Percentiles rank a stretch among this genome's conserved stretches.
phyloP scores from a whole-genome alignment of 805 yeast genomes.

The Candida methanosorbosa region DNA sequence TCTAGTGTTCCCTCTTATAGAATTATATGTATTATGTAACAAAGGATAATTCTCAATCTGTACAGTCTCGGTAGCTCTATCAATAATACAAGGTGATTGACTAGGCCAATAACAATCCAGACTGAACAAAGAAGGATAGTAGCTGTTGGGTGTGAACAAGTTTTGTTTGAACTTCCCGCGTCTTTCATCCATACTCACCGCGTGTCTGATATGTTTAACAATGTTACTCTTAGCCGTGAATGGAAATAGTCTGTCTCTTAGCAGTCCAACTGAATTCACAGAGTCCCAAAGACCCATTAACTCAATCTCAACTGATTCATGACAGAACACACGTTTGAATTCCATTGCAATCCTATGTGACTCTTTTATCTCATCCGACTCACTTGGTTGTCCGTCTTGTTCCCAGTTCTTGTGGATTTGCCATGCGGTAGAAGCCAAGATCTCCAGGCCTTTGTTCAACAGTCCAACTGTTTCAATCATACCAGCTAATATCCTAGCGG shows the following conservation, averaged over 20 bases:
- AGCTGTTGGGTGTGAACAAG: constrained; percentile 36
- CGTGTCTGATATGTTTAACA: constrained; percentile 57
- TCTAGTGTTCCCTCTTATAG: not conserved
- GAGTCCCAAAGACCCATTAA: constrained; percentile 68
- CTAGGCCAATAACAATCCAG: constrained; percentile 3
- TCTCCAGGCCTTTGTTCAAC: constrained; percentile 44
- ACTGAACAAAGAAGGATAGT: constrained; percentile 18
- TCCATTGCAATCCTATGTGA: constrained; percentile 40
- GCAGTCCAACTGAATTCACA: constrained; percentile 55
- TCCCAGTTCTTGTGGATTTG: constrained; percentile 53
- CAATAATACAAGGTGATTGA: not conserved
- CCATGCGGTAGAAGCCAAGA: constrained; percentile 55
- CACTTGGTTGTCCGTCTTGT: constrained; percentile 45
- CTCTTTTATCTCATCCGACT: constrained; percentile 23
- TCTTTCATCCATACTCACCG: constrained; percentile 60
- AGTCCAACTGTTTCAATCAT: constrained; percentile 61
- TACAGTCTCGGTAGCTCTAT: too few relatives aligned
- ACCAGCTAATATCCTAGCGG: constrained; percentile 56
- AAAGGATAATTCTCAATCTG: not conserved
- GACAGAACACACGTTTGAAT: constrained; percentile 45
- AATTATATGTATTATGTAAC: not conserved
- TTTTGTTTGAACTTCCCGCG: constrained; percentile 55
- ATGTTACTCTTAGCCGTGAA: constrained; percentile 40
- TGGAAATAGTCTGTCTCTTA: constrained; percentile 52
- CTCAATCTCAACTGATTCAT: constrained; percentile 32